A percentile compares a stretch with the other conserved stretches of the same genome.
Evolutionary conservation across 257 asterid species (phyloP).

Genomic region (Solanum medicagineum): DNA sequence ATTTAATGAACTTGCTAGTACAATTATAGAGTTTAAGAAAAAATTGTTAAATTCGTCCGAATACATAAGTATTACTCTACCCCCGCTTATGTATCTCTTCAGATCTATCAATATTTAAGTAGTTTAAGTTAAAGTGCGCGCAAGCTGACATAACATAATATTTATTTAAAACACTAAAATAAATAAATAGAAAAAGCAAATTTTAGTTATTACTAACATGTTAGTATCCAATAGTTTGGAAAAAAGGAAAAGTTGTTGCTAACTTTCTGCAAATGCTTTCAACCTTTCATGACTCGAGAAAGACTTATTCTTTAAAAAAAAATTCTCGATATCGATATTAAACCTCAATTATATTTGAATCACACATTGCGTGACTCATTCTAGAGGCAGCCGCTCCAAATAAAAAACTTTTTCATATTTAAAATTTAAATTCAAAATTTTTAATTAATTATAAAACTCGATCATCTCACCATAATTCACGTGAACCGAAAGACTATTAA

Average conservation of each 20-base stretch:
- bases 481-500: neutral
- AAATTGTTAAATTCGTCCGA: neutral
- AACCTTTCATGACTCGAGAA: neutral
- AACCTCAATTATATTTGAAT: too few relatives aligned
- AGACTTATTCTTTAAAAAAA: neutral
- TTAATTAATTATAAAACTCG: neutral
- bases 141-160: neutral
- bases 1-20: neutral
- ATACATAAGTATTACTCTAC: neutral
- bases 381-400: fast-evolving
- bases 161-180: neutral
- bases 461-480: neutral
- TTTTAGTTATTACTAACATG: neutral
- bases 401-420: too few relatives aligned
- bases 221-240: neutral
- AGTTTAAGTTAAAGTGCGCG: neutral
- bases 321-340: too few relatives aligned
- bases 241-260: neutral
- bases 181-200: neutral
- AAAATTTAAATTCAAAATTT: too few relatives aligned
- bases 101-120: neutral
- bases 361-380: too few relatives aligned
- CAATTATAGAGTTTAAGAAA: neutral
- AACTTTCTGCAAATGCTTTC: neutral
- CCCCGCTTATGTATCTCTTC: too few relatives aligned